Percentiles rank a stretch among this genome's conserved stretches.
Evolutionary conservation across 2,329 filamentous ascomycete species (phyloP).

Genomic region (Ilyonectria mors-panacis): DNA sequence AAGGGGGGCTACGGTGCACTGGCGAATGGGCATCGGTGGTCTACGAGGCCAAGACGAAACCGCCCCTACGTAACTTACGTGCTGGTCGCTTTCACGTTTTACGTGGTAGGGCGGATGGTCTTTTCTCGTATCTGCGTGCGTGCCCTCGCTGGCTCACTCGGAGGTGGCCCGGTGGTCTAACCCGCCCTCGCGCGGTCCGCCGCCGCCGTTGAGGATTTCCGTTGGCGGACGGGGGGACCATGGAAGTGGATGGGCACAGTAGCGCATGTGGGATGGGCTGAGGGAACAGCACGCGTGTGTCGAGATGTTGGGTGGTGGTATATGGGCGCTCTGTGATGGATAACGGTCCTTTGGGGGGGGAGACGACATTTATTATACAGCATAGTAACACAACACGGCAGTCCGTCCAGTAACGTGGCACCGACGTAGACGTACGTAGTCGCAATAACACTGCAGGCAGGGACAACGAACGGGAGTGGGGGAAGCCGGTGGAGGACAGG

Average conservation of each 20-base stretch:
- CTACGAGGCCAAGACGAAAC: background rate
- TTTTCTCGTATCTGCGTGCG: background rate
- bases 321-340: background rate
- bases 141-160: background rate
- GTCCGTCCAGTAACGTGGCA: background rate
- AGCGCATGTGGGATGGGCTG: background rate
- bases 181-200: background rate
- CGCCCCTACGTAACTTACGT: background rate
- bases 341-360: background rate
- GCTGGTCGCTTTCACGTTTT: background rate
- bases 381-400: background rate
- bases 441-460: background rate
- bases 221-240: constrained; percentile 5
- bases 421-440: background rate
- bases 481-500: background rate
- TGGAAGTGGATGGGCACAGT: background rate
- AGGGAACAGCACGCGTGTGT: background rate
- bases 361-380: background rate
- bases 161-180: background rate
- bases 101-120: background rate
- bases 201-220: background rate
- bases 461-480: background rate
- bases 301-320: background rate
- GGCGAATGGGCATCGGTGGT: background rate
- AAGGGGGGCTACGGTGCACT: background rate